A percentile compares a stretch with the other conserved stretches of the same genome.
These are phyloP conservation scores for Globisporangium ultimum DNA, from an alignment of 352 stramenopile species.

Conservation along the genomic window DNA sequence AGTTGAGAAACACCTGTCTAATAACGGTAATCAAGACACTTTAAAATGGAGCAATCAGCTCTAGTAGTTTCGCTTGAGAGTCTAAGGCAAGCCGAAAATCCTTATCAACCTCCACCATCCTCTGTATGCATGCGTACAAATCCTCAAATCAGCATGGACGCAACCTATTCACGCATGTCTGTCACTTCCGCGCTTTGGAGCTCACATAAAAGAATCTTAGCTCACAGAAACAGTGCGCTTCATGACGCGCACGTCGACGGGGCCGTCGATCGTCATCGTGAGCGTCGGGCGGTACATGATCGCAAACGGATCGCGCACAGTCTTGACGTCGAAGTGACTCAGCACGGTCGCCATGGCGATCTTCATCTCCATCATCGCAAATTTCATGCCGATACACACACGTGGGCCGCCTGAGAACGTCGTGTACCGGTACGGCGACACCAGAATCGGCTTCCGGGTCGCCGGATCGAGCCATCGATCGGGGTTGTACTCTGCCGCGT, in stretches of 20 bases:
- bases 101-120: too few species aligned
- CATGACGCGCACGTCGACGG: conserved; percentile 8
- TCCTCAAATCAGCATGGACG: too few species aligned
- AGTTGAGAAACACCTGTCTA: too few species aligned
- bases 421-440: conserved; percentile 38
- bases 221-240: too few species aligned
- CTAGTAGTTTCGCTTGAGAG: too few species aligned
- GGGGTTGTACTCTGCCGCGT: conserved; percentile 40
- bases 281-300: conserved; percentile 26
- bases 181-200: too few species aligned
- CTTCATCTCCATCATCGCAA: conserved; percentile 43
- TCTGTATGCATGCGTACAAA: too few species aligned
- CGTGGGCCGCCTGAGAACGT: conserved; percentile 44
- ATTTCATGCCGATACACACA: conserved; percentile 39
- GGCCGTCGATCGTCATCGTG: conserved; percentile 23
- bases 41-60: too few species aligned
- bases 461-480: conserved; percentile 41
- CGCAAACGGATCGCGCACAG: conserved; percentile 16
- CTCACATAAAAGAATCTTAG: too few species aligned
- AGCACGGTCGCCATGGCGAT: conserved; percentile 30
- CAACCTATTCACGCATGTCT: too few species aligned
- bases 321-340: conserved; percentile 27
- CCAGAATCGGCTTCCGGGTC: conserved; percentile 21
- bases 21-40: too few species aligned
- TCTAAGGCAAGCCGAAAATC: too few species aligned